Percentiles rank a stretch among this genome's conserved stretches.
Evolutionary conservation across 306 rosid species (phyloP).

Genomic region (Notholithocarpus densiflorus): DNA sequence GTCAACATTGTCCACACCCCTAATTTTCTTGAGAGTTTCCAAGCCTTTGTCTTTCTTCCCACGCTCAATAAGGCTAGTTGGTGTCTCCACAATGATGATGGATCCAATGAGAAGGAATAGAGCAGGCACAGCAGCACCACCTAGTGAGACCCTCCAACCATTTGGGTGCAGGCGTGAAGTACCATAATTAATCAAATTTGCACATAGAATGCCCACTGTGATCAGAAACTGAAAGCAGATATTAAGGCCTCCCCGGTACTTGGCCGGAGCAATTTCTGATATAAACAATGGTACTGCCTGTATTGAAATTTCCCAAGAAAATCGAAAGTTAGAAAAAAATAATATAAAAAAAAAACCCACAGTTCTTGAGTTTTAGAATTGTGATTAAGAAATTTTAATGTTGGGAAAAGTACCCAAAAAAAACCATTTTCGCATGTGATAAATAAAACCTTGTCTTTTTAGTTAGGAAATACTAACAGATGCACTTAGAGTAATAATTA

Average conservation of each 20-base stretch:
- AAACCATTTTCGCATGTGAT: no score
- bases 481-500: no score
- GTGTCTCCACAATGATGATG: slow-evolving; percentile 20
- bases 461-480: no score
- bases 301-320: neutral
- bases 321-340: neutral
- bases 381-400: no score
- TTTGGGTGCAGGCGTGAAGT: slow-evolving; percentile 7
- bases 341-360: neutral
- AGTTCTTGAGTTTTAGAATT: neutral
- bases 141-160: slow-evolving; percentile 33
- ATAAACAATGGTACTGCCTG: slow-evolving; percentile 39
- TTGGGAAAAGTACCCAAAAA: no score
- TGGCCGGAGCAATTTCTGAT: slow-evolving; percentile 41
- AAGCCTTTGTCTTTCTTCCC: slow-evolving; percentile 18
- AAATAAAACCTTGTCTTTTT: no score
- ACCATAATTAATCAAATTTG: slow-evolving; percentile 23
- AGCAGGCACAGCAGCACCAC: slow-evolving; percentile 24
- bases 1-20: slow-evolving; percentile 26
- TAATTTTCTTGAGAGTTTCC: slow-evolving; percentile 3
- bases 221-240: slow-evolving; percentile 29
- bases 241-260: slow-evolving; percentile 32
- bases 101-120: slow-evolving; percentile 22
- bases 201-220: slow-evolving; percentile 25
- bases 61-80: slow-evolving; percentile 26